Evolutionary conservation across 768 basidiomycete genomes (phyloP).

Genomic region (Phylloporus sp.): DNA sequence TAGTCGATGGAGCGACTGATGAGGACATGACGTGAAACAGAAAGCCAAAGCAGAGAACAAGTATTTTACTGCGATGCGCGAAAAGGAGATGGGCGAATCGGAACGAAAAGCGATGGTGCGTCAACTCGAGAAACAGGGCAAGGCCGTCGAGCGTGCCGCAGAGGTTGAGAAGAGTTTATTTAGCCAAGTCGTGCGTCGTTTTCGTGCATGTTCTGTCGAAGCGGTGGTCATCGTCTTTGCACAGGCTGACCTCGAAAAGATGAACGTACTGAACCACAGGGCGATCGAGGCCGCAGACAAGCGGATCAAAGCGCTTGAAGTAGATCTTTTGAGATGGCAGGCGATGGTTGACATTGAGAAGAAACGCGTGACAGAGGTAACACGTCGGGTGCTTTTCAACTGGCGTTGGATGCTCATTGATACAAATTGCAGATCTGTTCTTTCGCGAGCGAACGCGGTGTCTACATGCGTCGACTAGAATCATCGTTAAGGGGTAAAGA

Average conservation of each 20-base stretch:
- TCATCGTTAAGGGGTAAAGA: conserved; percentile 27
- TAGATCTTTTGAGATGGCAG: conserved; percentile 32
- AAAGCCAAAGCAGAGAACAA: conserved; percentile 97
- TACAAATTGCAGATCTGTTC: conserved; percentile 23
- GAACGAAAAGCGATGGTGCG: conserved; percentile 65
- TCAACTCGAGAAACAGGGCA: conserved; percentile 53
- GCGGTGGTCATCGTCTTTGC: not conserved
- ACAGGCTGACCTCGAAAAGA: conserved; percentile 44
- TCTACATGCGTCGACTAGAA: conserved; percentile 22
- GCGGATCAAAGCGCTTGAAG: conserved; percentile 28
- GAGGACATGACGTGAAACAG: conserved; percentile 35
- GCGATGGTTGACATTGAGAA: conserved; percentile 36
- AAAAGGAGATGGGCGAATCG: conserved; percentile 75
- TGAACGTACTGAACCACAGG: conserved; percentile 33
- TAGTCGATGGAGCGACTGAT: not conserved
- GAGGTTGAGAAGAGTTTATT: conserved; percentile 59
- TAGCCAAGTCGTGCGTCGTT: conserved; percentile 53
- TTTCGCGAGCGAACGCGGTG: conserved; percentile 29
- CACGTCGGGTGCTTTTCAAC: not conserved
- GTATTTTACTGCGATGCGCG: conserved; percentile 84
- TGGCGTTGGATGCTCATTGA: not conserved
- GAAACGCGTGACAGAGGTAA: conserved; percentile 37
- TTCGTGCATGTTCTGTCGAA: not conserved
- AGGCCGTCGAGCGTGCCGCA: conserved; percentile 58
- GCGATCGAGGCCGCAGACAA: conserved; percentile 24